Base-by-base conservation (phyloP, 2,329 filamentous ascomycete species). In the Pezicula carpinea region DNA sequence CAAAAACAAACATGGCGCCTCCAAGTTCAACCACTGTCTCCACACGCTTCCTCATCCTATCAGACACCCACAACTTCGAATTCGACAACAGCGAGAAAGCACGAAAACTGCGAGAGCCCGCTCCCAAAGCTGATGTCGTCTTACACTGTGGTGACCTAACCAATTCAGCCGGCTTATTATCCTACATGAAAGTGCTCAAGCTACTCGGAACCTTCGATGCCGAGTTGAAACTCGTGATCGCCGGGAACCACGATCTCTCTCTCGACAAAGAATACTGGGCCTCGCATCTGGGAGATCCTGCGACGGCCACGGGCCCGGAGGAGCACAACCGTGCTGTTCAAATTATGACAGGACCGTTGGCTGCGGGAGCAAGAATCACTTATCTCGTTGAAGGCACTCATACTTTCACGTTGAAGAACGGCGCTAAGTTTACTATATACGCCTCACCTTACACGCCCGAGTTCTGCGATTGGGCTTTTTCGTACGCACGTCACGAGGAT, bases 161-260 rank as follows among this genome's bases (percentile, higher is more conserved):
- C 0, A 54, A 61, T 32, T 48, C 50, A 21, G 66, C 64, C 2
- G 59, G 58, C 3, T 26, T 60, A n/a, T n/a, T n/a, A n/a, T n/a
- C n/a, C n/a, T n/a, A n/a, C n/a, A n/a, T n/a, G n/a, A n/a, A n/a
- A n/a, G n/a, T n/a, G n/a, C 0, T n/a, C 49, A 4, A 53, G 62
- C n/a, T 67, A 65, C 51, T 46, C 58, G n/a, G 47, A 50, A 3
- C 56, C 1, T 70, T 77, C 31, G 64, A 75, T 13, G 78, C 78
- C 2, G 70, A 73, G 7, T 60, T 83, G 5, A 84, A 83, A 56
- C 66, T 84, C 19, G 73, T 83, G 17, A 82, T 84, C 49, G 74
- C 80, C 0, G 80, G 80, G 0, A 83, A 83, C 56, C 80, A 84
- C 62, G 80, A 83, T 56, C 66, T 80, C 36, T 75, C 72, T 4